phyloP scores from a whole-genome alignment of 163 green algal species.

The Scenedesmus sp. region DNA sequence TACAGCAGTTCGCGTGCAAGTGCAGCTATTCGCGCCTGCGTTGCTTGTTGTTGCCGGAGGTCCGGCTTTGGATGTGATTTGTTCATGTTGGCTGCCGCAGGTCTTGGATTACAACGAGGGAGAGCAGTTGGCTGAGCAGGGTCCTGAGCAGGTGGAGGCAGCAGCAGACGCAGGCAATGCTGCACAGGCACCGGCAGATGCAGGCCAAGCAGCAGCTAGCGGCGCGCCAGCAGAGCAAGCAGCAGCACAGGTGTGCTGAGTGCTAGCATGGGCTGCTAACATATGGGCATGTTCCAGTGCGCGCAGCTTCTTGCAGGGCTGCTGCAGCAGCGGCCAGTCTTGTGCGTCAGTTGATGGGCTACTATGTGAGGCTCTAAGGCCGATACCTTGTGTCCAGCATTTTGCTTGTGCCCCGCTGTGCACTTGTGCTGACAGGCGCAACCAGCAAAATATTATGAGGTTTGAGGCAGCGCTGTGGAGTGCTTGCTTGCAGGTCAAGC shows the following conservation, averaged over 20 bases:
- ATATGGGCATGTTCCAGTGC: not conserved
- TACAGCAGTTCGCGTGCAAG: not conserved
- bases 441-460: not conserved
- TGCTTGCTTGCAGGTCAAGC: constrained; percentile 1
- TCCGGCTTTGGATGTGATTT: not conserved
- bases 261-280: not conserved
- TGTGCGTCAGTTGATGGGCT: too few species aligned
- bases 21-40: not conserved
- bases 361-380: too few species aligned
- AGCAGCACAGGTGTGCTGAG: not conserved
- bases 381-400: not conserved
- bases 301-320: not conserved
- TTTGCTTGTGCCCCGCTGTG: not conserved
- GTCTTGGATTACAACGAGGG: constrained; percentile 43
- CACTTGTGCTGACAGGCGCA: not conserved
- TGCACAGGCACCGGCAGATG: not conserved
- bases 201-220: not conserved
- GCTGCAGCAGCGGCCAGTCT: not conserved
- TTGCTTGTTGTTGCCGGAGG: too few species aligned
- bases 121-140: constrained; percentile 58
- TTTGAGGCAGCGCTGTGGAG: not conserved
- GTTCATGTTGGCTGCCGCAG: not conserved
- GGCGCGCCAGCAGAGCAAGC: not conserved
- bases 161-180: not conserved
- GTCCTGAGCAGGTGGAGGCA: constrained; percentile 56